Conservation (phyloP, 2,329 filamentous ascomycete species). For the Calonectria leucothoes region DNA sequence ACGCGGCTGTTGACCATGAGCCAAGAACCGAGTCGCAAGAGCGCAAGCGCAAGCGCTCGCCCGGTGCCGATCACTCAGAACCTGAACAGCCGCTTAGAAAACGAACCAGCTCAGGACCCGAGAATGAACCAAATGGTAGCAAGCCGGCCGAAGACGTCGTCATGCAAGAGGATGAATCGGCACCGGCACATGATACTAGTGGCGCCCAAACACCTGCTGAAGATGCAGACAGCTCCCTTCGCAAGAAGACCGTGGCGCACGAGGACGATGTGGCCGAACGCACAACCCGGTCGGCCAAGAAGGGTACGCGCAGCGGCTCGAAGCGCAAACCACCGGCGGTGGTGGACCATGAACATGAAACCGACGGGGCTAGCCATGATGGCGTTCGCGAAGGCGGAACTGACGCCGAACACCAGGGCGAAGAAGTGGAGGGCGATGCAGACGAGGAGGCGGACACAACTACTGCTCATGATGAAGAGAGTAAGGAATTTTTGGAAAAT, state of each 20-base stretch:
- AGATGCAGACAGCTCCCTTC: conserved; percentile 53
- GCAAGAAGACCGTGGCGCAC: conserved; percentile 40
- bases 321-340: conserved; percentile 50
- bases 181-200: conserved; percentile 48
- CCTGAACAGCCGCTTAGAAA: conserved; percentile 64
- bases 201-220: conserved; percentile 58
- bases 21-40: conserved; percentile 49
- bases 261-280: conserved; percentile 48
- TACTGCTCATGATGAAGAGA: conserved; percentile 73
- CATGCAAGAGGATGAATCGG: conserved; percentile 51
- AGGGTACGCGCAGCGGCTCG: conserved; percentile 55
- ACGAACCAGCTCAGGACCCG: conserved; percentile 62
- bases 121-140: conserved; percentile 49
- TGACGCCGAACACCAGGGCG: conserved; percentile 60
- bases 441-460: conserved; percentile 70
- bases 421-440: conserved; percentile 66
- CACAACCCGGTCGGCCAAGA: conserved; percentile 51
- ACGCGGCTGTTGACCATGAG: conserved; percentile 45
- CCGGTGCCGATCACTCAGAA: conserved; percentile 56
- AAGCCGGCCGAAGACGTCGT: conserved; percentile 43
- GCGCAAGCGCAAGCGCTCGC: conserved; percentile 64
- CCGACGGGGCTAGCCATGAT: conserved; percentile 47
- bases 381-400: conserved; percentile 51
- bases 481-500: conserved; percentile 51
- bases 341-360: conserved; percentile 45